A percentile compares a stretch with the other conserved stretches of the same genome.
Conservation (phyloP, 768 basidiomycete species). For the Termitomyces sp. region DNA sequence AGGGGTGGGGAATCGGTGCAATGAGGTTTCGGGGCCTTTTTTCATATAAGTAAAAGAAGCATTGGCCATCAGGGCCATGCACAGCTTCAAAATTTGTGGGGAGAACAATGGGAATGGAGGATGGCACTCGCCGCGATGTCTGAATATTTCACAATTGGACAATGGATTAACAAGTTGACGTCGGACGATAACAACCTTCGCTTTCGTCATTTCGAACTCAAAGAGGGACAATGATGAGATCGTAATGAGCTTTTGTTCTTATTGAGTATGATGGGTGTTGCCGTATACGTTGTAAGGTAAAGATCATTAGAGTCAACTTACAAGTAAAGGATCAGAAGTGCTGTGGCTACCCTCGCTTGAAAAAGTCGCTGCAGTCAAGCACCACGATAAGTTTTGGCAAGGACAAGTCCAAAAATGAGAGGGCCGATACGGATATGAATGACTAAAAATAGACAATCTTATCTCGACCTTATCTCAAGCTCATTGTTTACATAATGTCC, state of each 20-base stretch:
- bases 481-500: background rate
- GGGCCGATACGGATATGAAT: background rate
- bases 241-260: background rate
- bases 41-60: constrained; percentile 9
- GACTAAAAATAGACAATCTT: background rate
- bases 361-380: background rate
- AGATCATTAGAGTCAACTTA: background rate
- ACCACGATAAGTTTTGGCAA: background rate
- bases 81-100: background rate
- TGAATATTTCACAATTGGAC: background rate
- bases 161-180: background rate
- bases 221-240: background rate
- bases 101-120: constrained; percentile 9
- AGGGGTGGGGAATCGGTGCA: background rate
- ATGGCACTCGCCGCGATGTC: constrained; percentile 7
- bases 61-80: constrained; percentile 9
- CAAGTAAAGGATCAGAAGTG: background rate
- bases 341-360: background rate
- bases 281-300: background rate
- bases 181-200: background rate
- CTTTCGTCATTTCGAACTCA: background rate
- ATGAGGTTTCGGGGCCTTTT: constrained; percentile 5
- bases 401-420: background rate
- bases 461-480: background rate
- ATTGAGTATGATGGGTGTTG: background rate